Conservation (phyloP, 2,329 filamentous ascomycete species). For the Capronia epimyces region DNA sequence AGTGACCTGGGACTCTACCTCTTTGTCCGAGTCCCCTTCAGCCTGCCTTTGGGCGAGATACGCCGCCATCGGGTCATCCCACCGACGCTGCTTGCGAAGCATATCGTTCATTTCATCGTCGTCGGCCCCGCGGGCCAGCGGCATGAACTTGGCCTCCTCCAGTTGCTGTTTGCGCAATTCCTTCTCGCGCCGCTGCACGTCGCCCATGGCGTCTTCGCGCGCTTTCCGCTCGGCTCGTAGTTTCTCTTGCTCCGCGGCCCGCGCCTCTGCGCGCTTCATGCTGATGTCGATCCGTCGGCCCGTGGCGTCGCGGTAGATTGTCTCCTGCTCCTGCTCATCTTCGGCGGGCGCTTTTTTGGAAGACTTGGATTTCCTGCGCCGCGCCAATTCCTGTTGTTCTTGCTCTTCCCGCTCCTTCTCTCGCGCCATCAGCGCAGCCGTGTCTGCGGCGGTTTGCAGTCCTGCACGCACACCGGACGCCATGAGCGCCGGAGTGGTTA, state of each 20-base stretch:
- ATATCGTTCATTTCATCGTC: constrained; percentile 82
- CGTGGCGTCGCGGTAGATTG: constrained; percentile 90
- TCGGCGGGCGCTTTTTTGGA: constrained; percentile 21
- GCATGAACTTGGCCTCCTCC: constrained; percentile 76
- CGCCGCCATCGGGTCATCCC: constrained; percentile 89
- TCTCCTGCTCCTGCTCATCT: constrained; percentile 60
- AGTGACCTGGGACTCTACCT: too few relatives aligned
- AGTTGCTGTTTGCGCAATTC: constrained; percentile 61
- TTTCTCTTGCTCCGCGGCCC: constrained; percentile 70
- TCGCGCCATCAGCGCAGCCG: constrained; percentile 62
- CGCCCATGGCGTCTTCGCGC: constrained; percentile 69
- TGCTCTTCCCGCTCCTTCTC: constrained; percentile 24
- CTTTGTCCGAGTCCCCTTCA: constrained; percentile 46
- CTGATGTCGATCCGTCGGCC: constrained; percentile 89
- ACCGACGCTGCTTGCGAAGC: constrained; percentile 67
- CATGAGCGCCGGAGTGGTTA: constrained; percentile 61
- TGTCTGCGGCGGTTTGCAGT: constrained; percentile 74
- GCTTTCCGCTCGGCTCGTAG: constrained; percentile 59
- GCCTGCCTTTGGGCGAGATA: constrained; percentile 59
- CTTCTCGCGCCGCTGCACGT: constrained; percentile 70
- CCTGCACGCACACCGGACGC: constrained; percentile 82
- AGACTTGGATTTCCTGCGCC: not conserved
- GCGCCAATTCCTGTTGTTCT: constrained; percentile 49
- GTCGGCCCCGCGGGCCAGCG: constrained; percentile 71
- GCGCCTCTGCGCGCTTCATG: constrained; percentile 81